Base-by-base conservation (phyloP, 2,329 filamentous ascomycete genomes). In the Pseudogymnoascus sp. region DNA sequence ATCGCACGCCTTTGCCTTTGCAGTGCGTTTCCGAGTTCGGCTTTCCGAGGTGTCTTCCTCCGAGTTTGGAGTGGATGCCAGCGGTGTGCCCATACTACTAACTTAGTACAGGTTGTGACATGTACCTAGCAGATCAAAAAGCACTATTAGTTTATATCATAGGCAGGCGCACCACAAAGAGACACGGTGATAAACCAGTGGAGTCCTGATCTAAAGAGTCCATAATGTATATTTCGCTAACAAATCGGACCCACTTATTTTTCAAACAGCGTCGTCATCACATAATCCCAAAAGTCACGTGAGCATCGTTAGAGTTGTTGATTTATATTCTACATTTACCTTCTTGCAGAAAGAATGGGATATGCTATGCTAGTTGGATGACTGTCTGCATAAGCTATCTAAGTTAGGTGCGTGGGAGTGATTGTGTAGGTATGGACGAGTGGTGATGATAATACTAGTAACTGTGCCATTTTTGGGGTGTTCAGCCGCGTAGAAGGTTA, bases 1-100 rank as follows among this genome's bases (percentile, higher is more conserved):
- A 67, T 82, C 80, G 67, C 79, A 82, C 11, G 80, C 79, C 63
- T 75, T 70, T 50, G 44, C 24, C 24, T 50, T 50, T 29, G 44
- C 24, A 50, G 44, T 29, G 44, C 44, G 44, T 50, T 50, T 50
- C 29, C 44, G 24, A 29, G 13, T 29, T 24, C 44, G 44, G 14
- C 44, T 29, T 50, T 50, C 44, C 44, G 24, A 4, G 6, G 21
- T 16, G 3, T 50, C 44, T 3, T 50, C 44, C 24, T 26, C 24
- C 3, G 24, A 29, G 13, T 50, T 50, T 50, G 44, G 24, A 50
- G 24, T 50, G 24, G 44, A 50, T 50, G 44, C 4, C 7, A 29
- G 4, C 4, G 14, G 44, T 16, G 44, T 50, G 44, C 16, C 14
- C 44, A 50, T 50, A 50, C 44, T 50, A 50, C 44, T 50, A 50